phyloP scores from a whole-genome alignment of 495 filamentous ascomycete species.

The Tuber calosporum region DNA sequence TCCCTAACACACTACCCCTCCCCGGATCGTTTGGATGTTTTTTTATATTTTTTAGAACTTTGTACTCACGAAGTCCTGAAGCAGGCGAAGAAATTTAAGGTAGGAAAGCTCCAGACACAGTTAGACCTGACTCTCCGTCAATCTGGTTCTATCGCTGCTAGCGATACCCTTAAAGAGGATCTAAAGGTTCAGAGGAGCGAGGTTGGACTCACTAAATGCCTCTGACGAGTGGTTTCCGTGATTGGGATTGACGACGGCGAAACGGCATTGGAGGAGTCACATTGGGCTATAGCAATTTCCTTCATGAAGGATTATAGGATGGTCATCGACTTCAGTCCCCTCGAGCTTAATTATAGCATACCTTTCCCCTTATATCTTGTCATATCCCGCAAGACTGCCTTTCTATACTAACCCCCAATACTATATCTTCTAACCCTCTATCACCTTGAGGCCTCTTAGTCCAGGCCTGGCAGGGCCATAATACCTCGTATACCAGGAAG shows the following conservation, averaged over 20 bases:
- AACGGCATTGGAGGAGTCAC: constrained; percentile 41
- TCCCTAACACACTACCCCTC: constrained; percentile 99
- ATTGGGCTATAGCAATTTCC: constrained; percentile 35
- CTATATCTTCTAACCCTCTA: constrained; percentile 82
- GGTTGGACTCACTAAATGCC: constrained; percentile 77
- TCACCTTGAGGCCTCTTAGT: constrained; percentile 80
- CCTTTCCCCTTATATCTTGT: constrained; percentile 96
- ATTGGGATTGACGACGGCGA: constrained; percentile 82
- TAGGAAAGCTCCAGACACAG: constrained; percentile 83
- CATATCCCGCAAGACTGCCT: constrained; percentile 88
- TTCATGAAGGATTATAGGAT: constrained; percentile 67
- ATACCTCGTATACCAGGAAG: constrained; percentile 69
- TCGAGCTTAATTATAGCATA: constrained; percentile 88
- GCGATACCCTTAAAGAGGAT: constrained; percentile 95
- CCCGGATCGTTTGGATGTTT: constrained; percentile 94
- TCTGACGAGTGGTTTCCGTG: constrained; percentile 93
- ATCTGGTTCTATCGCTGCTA: constrained; percentile 84
- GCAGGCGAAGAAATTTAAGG: constrained; percentile 77
- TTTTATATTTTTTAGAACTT: constrained; percentile 92
- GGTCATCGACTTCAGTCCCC: constrained; percentile 77
- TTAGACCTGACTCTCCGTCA: constrained; percentile 91
- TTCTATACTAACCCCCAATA: constrained; percentile 92
- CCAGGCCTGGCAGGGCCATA: constrained; percentile 82
- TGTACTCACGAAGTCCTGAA: constrained; percentile 80
- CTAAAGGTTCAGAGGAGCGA: constrained; percentile 97